These are phyloP conservation scores for Phalaenopsis hybrid DNA, from an alignment of 116 monocot genomes.

Conservation along the genomic window DNA sequence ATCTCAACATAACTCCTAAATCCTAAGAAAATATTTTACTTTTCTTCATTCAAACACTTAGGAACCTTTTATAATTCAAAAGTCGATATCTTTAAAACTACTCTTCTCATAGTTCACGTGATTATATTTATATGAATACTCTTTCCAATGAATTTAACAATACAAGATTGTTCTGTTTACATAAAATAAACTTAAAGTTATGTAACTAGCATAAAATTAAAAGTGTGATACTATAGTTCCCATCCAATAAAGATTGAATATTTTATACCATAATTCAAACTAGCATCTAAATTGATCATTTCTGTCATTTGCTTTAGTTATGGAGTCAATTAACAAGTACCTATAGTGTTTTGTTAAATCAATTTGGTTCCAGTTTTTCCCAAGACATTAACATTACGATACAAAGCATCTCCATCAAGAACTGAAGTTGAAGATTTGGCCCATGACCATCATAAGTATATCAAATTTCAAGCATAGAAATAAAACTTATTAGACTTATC, in stretches of 20 bases:
- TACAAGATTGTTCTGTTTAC: too few species aligned
- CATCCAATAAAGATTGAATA: background rate
- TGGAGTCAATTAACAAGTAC: too few species aligned
- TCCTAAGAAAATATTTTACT: too few species aligned
- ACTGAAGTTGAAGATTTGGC: background rate
- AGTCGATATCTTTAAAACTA: too few species aligned
- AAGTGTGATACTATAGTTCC: background rate
- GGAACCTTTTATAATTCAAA: too few species aligned
- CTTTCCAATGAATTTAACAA: too few species aligned
- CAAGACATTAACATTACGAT: background rate
- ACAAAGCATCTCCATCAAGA: background rate
- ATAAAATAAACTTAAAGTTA: too few species aligned
- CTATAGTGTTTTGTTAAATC: background rate
- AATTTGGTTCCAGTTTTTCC: background rate
- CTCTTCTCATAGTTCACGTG: too few species aligned
- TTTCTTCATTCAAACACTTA: too few species aligned
- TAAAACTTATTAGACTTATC: background rate
- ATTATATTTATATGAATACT: too few species aligned
- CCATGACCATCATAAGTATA: background rate
- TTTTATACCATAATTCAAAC: background rate
- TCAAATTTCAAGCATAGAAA: background rate
- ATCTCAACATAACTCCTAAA: too few species aligned
- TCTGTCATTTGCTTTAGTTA: too few species aligned
- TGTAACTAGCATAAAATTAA: background rate
- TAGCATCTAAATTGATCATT: background rate